Base-by-base conservation (phyloP, 1,284 basidiomycete genomes). In the Heimioporus retisporus region DNA sequence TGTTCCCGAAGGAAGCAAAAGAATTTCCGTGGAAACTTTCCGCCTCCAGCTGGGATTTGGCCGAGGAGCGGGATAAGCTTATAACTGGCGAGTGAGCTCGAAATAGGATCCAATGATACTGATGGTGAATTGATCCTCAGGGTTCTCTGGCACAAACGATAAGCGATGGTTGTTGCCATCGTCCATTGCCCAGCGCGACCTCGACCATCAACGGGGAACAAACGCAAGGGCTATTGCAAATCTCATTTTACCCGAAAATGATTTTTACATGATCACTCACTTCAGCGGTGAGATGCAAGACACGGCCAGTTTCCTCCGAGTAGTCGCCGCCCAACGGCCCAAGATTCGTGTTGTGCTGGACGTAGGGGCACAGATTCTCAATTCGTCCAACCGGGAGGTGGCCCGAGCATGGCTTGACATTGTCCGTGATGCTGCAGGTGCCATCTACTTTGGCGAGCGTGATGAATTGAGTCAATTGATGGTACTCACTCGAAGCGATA, bases 21-120 rank as follows among this genome's bases (percentile, higher is more conserved):
- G 81, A 85, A 54, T 88, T 85, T 66, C 78, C 77, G 0, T 65
- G 73, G 40, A 87, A 85, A 67, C 69, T 88, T 1, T 71, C 80
- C 1, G 82, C 82, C 1, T 85, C 83, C 18, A 81, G 81, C 0
- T 88, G 87, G 56, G 40, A 25, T 14, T 40, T 88, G 25, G 85
- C 82, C 0, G 81, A 82, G 65, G 64, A 62, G 4, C 55, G 56
- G 1, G 56, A 64, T 3, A 28, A 23, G 1, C 35, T 48, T 4
- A 59, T 60, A 18, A 69, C 68, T 0, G 68, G 69, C 61, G 51
- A 62, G 44, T 14, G 23, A 6, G 10, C 35, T 35, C 35, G 10
- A 35, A 8, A 35, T 35, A 35, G 35, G 10, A 35, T 35, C 10
- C 35, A 35, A 35, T 35, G 35, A 35, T 35, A 10, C 35, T 35